These are phyloP conservation scores for Jacaranda copaia DNA, from an alignment of 257 asterid genomes.

Conservation along the genomic window DNA sequence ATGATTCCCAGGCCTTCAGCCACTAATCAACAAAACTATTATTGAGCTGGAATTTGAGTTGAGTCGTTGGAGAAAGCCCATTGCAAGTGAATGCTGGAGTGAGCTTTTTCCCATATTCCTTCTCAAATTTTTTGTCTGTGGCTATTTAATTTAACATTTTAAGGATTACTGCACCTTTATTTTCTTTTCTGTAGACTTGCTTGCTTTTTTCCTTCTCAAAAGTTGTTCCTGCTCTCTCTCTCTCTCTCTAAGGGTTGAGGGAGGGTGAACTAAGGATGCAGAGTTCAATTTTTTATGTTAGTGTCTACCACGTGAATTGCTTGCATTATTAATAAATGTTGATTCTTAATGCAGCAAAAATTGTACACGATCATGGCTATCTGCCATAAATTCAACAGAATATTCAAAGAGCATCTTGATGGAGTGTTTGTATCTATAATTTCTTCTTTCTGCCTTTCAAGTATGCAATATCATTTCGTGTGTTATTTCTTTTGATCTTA, in stretches of 20 bases:
- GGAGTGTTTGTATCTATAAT: slow-evolving; percentile 70
- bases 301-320: slow-evolving; percentile 23
- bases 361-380: slow-evolving; percentile 98
- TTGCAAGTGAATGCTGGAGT: slow-evolving; percentile 98
- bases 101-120: slow-evolving; percentile 44
- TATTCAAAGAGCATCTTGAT: slow-evolving; percentile 96
- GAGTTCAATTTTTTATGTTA: background rate
- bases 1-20: slow-evolving; percentile 98
- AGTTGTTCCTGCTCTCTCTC: background rate
- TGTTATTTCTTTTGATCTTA: slow-evolving; percentile 29
- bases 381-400: slow-evolving; percentile 89
- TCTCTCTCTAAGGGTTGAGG: too few relatives aligned
- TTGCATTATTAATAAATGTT: slow-evolving; percentile 20
- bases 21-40: slow-evolving; percentile 89
- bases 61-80: slow-evolving; percentile 93
- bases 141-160: slow-evolving; percentile 14
- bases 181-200: too few relatives aligned
- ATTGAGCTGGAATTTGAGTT: slow-evolving; percentile 87
- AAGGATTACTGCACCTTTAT: background rate
- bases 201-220: too few relatives aligned
- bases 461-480: background rate
- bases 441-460: background rate
- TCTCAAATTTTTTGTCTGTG: background rate
- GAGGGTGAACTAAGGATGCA: background rate
- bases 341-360: slow-evolving; percentile 73